Base-by-base conservation (phyloP, 2,329 filamentous ascomycete species). In the Diaporthe caulivora region DNA sequence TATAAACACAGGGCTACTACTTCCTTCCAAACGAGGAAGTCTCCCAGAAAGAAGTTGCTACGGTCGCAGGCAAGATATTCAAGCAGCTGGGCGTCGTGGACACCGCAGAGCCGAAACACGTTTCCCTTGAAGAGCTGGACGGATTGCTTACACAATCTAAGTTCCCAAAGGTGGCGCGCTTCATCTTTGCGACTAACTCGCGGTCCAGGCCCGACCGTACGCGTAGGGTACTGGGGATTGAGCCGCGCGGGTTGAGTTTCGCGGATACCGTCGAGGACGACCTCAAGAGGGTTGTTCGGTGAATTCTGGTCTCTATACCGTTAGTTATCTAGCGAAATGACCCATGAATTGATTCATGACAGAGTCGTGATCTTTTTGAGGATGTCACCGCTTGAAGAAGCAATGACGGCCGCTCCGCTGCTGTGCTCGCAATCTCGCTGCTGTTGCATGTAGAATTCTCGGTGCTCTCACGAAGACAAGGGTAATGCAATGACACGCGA, bases 151-250 rank as follows among this genome's bases (percentile, higher is more conserved):
- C 40, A 10, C 24, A 62, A 9, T 31, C 2, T 26, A 40, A 3
- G 15, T 64, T 64, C 42, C 40, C 26, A 26, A 26, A 26, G 17
- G 24, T 47, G 9, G 58, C 40, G 5, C 42, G 58, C 18, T 42
- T 64, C 42, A 1, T 47, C 40, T 49, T 64, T 26, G 58, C 40
- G 18, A 18, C 58, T 11, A 64, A 64, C 17, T 64, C 58, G 7
- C 58, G 58, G 4, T 64, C 58, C 42, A 64, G 10, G 24, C 58
- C 58, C 26, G 58, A 64, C 42, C 58, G 58, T 26, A 21, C 42
- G 26, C 47, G 26, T 1, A 64, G 31, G 42, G 42, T 64, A 9
- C 29, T 64, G 58, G 21, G 26, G 7, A 47, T 31, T 40, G 58
- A 49, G 58, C 58, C 58, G 17, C 42, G 26, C 18, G 42, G 58